phyloP scores from a whole-genome alignment of 2,329 filamentous ascomycete species.

The Aspergillus awamori region DNA sequence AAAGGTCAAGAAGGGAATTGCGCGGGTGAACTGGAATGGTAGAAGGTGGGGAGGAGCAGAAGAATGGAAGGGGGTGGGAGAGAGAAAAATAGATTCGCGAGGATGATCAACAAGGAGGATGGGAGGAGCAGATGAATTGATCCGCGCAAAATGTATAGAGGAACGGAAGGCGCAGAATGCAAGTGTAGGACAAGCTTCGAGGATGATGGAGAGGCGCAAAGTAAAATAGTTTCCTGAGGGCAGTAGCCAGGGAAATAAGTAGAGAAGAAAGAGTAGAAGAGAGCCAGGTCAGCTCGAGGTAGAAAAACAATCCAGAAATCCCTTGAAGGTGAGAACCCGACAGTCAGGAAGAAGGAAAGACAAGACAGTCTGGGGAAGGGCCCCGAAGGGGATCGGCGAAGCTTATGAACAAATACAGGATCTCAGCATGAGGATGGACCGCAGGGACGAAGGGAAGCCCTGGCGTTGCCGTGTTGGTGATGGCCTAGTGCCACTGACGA shows the following conservation, averaged over 20 bases:
- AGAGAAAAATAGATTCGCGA: constrained; percentile 15
- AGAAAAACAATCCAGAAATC: constrained; percentile 10
- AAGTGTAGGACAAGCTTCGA: constrained; percentile 2
- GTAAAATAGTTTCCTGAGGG: constrained; percentile 8
- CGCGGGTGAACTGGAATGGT: constrained; percentile 1
- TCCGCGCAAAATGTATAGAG: constrained; percentile 16
- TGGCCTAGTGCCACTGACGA: constrained; percentile 45
- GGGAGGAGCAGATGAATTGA: constrained; percentile 12
- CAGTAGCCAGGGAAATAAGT: constrained; percentile 16
- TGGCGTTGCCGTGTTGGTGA: constrained; percentile 30
- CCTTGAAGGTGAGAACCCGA: constrained; percentile 16
- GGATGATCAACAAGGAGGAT: constrained; percentile 9
- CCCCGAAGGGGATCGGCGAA: constrained; percentile 46
- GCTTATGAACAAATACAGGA: constrained; percentile 46
- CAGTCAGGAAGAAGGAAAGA: constrained; percentile 27
- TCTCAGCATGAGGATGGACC: constrained; percentile 34
- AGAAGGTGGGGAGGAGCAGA: constrained; percentile 5
- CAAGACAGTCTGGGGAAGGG: constrained; percentile 41
- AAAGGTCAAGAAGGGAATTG: background rate
- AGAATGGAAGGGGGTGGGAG: constrained; percentile 1
- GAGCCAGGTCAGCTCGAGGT: constrained; percentile 15
- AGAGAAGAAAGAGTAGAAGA: background rate
- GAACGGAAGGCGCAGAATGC: constrained; percentile 14
- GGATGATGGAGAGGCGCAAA: constrained; percentile 14
- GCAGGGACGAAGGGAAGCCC: constrained; percentile 33